Conservation (phyloP, 257 asterid species). For the Fraxinus americana region DNA sequence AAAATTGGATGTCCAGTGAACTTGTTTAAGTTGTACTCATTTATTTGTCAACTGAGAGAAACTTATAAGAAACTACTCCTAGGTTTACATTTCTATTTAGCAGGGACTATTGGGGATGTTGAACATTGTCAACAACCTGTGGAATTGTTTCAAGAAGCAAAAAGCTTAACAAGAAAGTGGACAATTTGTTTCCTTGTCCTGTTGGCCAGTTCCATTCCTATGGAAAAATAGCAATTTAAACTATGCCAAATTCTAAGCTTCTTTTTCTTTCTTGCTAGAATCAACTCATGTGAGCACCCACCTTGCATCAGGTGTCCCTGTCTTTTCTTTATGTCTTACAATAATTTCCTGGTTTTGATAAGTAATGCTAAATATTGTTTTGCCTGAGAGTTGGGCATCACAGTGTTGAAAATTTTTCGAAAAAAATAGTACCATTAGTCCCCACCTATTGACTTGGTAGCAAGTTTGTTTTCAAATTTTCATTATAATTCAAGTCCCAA, state of each 20-base stretch:
- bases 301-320: neutral
- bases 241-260: neutral
- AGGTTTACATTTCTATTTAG: neutral
- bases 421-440: neutral
- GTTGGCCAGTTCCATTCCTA: neutral
- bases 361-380: neutral
- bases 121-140: neutral
- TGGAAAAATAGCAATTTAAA: neutral
- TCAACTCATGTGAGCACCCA: neutral
- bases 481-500: neutral
- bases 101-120: neutral
- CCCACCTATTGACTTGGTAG: neutral
- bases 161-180: neutral
- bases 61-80: constrained; percentile 3
- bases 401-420: neutral
- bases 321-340: neutral
- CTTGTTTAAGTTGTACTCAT: constrained; percentile 4
- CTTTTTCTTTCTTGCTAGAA: neutral
- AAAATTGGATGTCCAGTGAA: constrained; percentile 5
- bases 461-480: neutral
- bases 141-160: neutral
- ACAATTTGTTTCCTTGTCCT: neutral
- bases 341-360: neutral
- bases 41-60: neutral
- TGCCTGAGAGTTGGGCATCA: neutral